phyloP scores from a whole-genome alignment of 495 filamentous ascomycete genomes.

The Daldinia bambusicola region DNA sequence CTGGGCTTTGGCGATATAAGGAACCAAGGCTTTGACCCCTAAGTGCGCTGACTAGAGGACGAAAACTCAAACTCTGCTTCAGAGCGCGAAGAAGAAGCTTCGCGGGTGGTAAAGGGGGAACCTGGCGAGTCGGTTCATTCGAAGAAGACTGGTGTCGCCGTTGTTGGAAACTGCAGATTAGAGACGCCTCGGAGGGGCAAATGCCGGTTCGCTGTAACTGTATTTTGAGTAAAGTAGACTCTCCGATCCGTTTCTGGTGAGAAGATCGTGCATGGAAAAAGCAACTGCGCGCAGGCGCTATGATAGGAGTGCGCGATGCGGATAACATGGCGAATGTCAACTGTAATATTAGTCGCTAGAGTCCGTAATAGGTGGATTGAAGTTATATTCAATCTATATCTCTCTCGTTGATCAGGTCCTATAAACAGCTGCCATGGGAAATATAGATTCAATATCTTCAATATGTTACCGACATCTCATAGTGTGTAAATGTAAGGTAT shows the following conservation, averaged over 20 bases:
- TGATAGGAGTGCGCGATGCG: slow-evolving; percentile 14
- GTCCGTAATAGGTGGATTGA: neutral
- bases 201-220: neutral
- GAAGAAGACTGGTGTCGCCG: slow-evolving; percentile 41
- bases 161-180: slow-evolving; percentile 31
- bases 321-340: slow-evolving; percentile 23
- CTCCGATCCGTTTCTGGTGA: slow-evolving; percentile 23
- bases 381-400: slow-evolving; percentile 6
- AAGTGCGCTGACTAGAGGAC: slow-evolving; percentile 48
- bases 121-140: slow-evolving; percentile 32
- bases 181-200: slow-evolving; percentile 1
- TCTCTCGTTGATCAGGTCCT: neutral
- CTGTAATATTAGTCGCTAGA: neutral
- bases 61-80: slow-evolving; percentile 47
- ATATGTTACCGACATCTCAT: neutral
- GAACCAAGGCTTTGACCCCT: slow-evolving; percentile 48
- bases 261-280: slow-evolving; percentile 31
- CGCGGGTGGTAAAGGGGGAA: slow-evolving; percentile 38
- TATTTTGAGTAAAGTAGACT: neutral
- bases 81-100: slow-evolving; percentile 48
- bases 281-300: slow-evolving; percentile 16
- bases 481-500: no score
- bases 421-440: neutral
- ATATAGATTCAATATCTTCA: neutral
- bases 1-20: slow-evolving; percentile 53